Conservation (phyloP, 495 filamentous ascomycete genomes). For the Neurospora sp. region DNA sequence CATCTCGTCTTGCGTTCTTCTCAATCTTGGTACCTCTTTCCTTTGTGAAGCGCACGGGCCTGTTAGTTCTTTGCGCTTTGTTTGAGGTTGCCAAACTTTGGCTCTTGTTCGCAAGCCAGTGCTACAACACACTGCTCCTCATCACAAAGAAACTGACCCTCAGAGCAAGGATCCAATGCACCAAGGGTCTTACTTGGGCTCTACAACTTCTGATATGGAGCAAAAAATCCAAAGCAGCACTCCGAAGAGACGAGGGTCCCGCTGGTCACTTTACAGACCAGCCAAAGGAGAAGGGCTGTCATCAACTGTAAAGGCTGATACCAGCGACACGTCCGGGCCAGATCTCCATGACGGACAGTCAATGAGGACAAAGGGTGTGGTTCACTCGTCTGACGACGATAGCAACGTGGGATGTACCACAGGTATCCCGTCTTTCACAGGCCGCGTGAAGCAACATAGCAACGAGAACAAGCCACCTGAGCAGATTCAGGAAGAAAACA, state of each 20-base stretch:
- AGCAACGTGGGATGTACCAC: not conserved
- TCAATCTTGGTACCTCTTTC: not conserved
- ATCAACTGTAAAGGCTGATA: not conserved
- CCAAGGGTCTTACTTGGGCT: not conserved
- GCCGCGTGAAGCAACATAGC: not conserved
- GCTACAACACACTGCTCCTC: not conserved
- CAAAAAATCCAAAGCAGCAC: not conserved
- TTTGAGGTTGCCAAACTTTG: not conserved
- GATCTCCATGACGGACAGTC: not conserved
- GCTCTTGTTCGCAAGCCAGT: not conserved
- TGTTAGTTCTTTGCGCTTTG: not conserved
- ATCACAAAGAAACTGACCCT: not conserved
- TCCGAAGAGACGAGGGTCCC: not conserved
- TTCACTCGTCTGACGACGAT: not conserved
- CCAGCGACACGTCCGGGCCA: not conserved
- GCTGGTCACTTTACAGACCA: not conserved
- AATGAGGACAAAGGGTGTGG: not conserved
- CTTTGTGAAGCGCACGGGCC: not conserved
- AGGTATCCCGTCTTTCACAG: not conserved
- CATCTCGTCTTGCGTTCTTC: not conserved
- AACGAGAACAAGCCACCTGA: constrained; percentile 9
- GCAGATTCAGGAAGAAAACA: not conserved
- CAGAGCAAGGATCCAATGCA: not conserved
- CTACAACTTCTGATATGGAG: not conserved
- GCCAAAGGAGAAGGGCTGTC: not conserved